Conservation (phyloP, 192 early-diverging fungal genomes). For the Phycomyces nitens region DNA sequence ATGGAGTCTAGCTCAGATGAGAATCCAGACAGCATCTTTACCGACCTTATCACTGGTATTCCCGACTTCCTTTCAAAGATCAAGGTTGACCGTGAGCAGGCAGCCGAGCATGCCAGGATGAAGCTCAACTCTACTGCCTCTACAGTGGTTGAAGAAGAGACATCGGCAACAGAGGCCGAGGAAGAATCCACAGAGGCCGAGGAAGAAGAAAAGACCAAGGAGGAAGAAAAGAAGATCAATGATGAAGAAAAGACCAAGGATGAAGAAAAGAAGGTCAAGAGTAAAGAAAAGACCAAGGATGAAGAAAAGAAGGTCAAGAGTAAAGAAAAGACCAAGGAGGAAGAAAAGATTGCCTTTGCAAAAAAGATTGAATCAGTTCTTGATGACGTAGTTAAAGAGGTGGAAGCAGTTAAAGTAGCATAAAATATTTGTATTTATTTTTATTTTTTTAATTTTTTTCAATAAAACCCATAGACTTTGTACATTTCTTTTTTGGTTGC, state of each 20-base stretch:
- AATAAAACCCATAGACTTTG: no score
- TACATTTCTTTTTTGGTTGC: no score
- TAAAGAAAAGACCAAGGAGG: not conserved
- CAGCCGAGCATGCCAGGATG: constrained; percentile 7
- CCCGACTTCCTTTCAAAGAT: constrained; percentile 9
- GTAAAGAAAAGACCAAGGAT: not conserved
- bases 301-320: not conserved
- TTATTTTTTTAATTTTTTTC: no score
- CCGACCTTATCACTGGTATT: not conserved
- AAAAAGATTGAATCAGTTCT: no score
- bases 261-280: not conserved
- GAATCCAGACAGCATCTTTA: not conserved
- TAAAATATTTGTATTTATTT: no score
- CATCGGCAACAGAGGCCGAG: not conserved
- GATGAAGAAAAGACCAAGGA: not conserved
- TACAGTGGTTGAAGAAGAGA: constrained; percentile 4
- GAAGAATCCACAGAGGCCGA: not conserved
- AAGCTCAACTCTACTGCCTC: constrained; percentile 6
- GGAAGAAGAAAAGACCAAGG: not conserved
- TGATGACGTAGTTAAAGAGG: no score
- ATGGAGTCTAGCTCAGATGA: constrained; percentile 9
- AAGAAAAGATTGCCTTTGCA: not conserved
- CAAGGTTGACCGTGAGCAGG: constrained; percentile 7
- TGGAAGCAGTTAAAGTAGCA: no score
- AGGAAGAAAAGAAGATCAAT: constrained; percentile 3